phyloP scores from a whole-genome alignment of 257 asterid genomes.

The Fraxinus pennsylvanica region DNA sequence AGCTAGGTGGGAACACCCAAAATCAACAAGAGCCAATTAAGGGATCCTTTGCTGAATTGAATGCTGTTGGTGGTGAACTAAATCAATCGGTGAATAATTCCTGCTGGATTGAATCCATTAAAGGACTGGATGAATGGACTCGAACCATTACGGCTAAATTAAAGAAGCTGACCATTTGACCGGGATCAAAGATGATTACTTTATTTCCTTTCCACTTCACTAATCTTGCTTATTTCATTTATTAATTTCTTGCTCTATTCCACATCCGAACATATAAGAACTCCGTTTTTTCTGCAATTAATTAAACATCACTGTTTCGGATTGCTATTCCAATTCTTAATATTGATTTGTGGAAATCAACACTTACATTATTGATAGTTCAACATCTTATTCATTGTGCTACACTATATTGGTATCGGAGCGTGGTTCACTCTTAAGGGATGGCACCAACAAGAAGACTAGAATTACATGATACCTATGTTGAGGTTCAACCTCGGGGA shows the following conservation, averaged over 20 bases:
- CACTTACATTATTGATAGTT: too few species aligned
- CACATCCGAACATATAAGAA: neutral
- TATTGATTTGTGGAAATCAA: neutral
- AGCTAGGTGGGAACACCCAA: too few species aligned
- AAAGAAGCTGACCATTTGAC: neutral
- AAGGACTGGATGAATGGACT: neutral
- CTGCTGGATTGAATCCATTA: too few species aligned
- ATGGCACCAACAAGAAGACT: too few species aligned
- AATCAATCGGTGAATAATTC: too few species aligned
- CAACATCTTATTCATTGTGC: neutral
- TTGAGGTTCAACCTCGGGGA: too few species aligned
- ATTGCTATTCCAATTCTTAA: neutral
- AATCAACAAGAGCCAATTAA: too few species aligned
- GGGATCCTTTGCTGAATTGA: too few species aligned
- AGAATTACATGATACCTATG: too few species aligned
- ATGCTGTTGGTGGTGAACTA: too few species aligned
- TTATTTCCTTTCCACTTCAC: neutral
- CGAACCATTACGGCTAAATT: neutral
- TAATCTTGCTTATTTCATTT: neutral
- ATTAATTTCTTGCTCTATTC: neutral
- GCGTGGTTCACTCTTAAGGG: too few species aligned
- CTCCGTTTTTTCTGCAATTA: neutral
- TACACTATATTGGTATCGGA: neutral
- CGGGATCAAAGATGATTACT: neutral
- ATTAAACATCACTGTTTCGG: neutral